Conservation (phyloP, 2,329 filamentous ascomycete species). For the Colletotrichum sp. region DNA sequence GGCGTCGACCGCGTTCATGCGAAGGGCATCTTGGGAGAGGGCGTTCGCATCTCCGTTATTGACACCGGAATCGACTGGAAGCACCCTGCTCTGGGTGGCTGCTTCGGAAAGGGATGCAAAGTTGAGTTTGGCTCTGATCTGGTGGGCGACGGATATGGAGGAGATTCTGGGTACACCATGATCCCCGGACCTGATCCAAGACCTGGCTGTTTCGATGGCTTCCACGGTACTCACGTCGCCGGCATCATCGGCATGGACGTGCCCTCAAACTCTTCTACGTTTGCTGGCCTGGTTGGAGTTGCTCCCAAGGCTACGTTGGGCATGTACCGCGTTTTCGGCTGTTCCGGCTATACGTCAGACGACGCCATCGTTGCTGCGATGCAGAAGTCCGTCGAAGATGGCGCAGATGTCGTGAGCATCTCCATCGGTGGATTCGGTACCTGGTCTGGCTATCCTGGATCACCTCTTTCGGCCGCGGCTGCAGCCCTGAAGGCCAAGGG, state of each 20-base stretch:
- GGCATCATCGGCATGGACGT: conserved; percentile 23
- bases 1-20: conserved; percentile 4
- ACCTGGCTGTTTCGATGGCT: conserved; percentile 25
- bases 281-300: conserved; percentile 24
- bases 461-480: conserved; percentile 38
- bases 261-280: background rate
- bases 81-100: conserved; percentile 1
- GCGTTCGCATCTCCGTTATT: conserved; percentile 7
- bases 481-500: conserved; percentile 59
- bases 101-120: conserved; percentile 18
- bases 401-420: conserved; percentile 32
- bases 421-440: conserved; percentile 23
- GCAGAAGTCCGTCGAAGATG: conserved; percentile 27
- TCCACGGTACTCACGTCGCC: conserved; percentile 30
- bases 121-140: conserved; percentile 21
- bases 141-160: conserved; percentile 21
- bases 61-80: conserved; percentile 11
- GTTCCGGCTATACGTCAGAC: conserved; percentile 20
- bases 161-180: background rate
- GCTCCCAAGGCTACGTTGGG: conserved; percentile 26
- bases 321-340: conserved; percentile 27
- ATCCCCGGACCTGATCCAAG: conserved; percentile 22
- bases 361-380: conserved; percentile 29
- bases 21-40: background rate
- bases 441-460: background rate